Evolutionary conservation across 1,284 basidiomycete genomes (phyloP), one percentile per base, ranked within the genome.

Genomic region (Apiotrichum veenhuisii): DNA sequence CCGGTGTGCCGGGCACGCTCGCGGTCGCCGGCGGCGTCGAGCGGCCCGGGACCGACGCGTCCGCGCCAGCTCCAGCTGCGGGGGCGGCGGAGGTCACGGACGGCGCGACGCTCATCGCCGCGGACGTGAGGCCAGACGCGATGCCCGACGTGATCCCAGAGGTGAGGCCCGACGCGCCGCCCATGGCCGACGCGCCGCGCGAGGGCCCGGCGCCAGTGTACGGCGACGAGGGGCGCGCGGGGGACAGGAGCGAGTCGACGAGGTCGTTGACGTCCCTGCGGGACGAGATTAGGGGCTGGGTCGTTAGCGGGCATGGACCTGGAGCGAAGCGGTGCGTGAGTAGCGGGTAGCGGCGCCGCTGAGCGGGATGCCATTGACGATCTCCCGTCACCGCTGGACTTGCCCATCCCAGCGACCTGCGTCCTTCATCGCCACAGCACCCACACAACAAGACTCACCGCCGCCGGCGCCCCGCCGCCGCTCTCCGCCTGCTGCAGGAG

Each of bases 1-100:
- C 75, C 8, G 89, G 89, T 22, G 88, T 89, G 34, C 86, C 85
- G 30, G 89, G 88, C 36, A 84, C 78, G 17, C 86, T 87, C 2
- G 85, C 59, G 5, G 68, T 64, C 5, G 85, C 61, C 5, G 69
- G 68, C 8, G 69, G 64, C 8, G 60, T 48, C 22, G 53, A 22
- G 9, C n/a, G 36, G 15, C 53, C 38, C 5, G 40, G 23, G 8
- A 23, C n/a, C n/a, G n/a, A 20, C n/a, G 18, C 37, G 40, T 36
- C 43, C 5, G 43, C 23, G 5, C 30, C n/a, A 23, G 44, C 44
- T 11, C 34, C 27, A 3, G 23, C 23, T 9, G 42, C 14, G 20
- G 42, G 12, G n/a, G 42, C 4, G 17, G 42, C 22, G 23, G 23
- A 9, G 25, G 20, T 14, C 23, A 12, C 42, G 7, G 42, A 25